A percentile compares a stretch with the other conserved stretches of the same genome.
These are phyloP conservation scores for Candida wancherniae DNA, from an alignment of 805 yeast genomes.

Conservation along the genomic window DNA sequence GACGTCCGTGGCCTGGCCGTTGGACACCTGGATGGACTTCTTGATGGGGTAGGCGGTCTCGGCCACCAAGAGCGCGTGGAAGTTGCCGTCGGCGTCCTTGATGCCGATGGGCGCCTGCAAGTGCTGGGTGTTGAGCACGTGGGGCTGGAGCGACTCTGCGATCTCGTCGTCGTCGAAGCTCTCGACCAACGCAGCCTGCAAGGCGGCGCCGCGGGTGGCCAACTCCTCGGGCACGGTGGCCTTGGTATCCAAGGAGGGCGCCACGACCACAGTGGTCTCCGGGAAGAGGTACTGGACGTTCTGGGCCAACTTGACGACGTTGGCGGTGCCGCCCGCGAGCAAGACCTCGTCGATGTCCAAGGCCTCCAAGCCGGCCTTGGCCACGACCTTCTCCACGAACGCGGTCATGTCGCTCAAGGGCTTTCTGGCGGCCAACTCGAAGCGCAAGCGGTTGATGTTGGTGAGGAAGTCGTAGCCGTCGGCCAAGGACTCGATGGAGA, in stretches of 20 bases:
- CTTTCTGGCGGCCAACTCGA: slow-evolving; percentile 78
- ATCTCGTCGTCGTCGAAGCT: slow-evolving; percentile 80
- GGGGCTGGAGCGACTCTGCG: slow-evolving; percentile 74
- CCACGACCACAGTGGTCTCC: slow-evolving; percentile 64
- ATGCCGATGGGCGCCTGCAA: slow-evolving; percentile 79
- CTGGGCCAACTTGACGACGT: slow-evolving; percentile 84
- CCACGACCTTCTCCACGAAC: slow-evolving; percentile 69
- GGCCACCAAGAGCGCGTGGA: slow-evolving; percentile 66
- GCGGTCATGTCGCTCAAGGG: slow-evolving; percentile 70
- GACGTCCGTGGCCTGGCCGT: slow-evolving; percentile 54
- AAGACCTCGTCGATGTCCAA: slow-evolving; percentile 88
- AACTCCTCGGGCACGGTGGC: slow-evolving; percentile 86
- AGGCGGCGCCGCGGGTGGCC: slow-evolving; percentile 90
- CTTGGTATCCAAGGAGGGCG: slow-evolving; percentile 71
- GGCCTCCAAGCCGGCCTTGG: slow-evolving; percentile 78
- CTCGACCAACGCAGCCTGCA: slow-evolving; percentile 86
- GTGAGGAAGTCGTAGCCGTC: slow-evolving; percentile 93
- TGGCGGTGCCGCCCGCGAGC: slow-evolving; percentile 89
- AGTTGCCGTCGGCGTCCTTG: slow-evolving; percentile 65
- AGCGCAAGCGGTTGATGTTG: slow-evolving; percentile 89
- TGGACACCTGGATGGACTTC: slow-evolving; percentile 61
- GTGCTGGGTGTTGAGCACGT: slow-evolving; percentile 86
- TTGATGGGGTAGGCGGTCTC: slow-evolving; percentile 92
- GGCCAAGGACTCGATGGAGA: slow-evolving; percentile 91
- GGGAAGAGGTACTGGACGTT: slow-evolving; percentile 76